A percentile compares a stretch with the other conserved stretches of the same genome.
These are phyloP conservation scores for Blastomyces gilchristii DNA, from an alignment of 2,329 filamentous ascomycete genomes.

Conservation along the genomic window DNA sequence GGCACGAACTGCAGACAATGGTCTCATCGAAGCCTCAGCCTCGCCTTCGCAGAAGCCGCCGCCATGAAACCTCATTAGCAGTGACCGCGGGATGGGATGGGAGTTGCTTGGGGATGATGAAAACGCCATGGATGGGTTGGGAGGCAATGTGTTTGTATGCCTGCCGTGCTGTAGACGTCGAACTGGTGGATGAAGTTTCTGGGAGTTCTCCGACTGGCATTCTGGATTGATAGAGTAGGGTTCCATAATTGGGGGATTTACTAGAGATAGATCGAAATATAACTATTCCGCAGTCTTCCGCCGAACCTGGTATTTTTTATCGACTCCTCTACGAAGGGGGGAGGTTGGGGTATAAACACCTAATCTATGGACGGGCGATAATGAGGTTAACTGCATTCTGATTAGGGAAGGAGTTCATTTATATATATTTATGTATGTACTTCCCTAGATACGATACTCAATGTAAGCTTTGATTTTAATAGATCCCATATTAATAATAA, in stretches of 20 bases:
- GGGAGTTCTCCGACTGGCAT: not conserved
- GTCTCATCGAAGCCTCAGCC: not conserved
- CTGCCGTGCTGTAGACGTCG: not conserved
- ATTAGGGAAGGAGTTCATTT: no score
- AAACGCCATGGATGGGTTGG: not conserved
- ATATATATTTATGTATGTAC: no score
- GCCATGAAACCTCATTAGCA: constrained; percentile 1
- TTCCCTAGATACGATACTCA: no score
- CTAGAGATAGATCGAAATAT: not conserved
- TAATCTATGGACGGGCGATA: not conserved
- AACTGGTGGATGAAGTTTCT: constrained; percentile 1
- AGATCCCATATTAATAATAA: no score
- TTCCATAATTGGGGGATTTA: not conserved
- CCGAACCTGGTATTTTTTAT: not conserved
- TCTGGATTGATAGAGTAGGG: not conserved
- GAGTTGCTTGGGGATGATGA: constrained; percentile 1
- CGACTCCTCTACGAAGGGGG: not conserved
- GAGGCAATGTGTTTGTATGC: not conserved
- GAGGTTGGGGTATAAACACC: not conserved
- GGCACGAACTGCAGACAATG: not conserved
- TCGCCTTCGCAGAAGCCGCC: not conserved
- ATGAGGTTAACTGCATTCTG: no score
- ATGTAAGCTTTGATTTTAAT: no score
- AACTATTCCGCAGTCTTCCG: not conserved
- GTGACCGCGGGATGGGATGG: not conserved